A percentile compares a stretch with the other conserved stretches of the same genome.
Evolutionary conservation across 192 early-diverging fungal species (phyloP).

Genomic region (Mortierella alpina): DNA sequence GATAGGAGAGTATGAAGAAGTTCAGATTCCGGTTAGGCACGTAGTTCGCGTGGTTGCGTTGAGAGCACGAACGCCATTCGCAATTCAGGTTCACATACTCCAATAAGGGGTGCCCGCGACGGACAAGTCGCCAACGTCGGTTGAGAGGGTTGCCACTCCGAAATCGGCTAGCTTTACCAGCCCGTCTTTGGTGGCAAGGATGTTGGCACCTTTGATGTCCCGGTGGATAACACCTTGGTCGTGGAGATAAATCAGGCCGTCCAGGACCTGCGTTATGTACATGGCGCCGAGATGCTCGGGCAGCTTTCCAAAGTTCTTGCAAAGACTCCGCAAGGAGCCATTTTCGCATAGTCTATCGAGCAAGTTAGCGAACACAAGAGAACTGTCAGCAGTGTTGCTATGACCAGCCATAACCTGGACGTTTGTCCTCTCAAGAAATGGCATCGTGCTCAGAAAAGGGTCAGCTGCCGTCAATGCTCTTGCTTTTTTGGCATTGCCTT

Average conservation of each 20-base stretch:
- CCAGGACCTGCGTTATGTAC: slow-evolving; percentile 86
- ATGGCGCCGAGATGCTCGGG: slow-evolving; percentile 78
- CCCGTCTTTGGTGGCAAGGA: slow-evolving; percentile 76
- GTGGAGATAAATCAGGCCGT: slow-evolving; percentile 91
- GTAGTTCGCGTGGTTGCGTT: background rate
- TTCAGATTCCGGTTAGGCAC: background rate
- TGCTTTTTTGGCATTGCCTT: background rate
- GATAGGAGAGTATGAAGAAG: slow-evolving; percentile 5
- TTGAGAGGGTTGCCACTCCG: slow-evolving; percentile 77
- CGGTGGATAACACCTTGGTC: slow-evolving; percentile 87
- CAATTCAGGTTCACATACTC: slow-evolving; percentile 40
- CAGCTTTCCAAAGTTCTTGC: slow-evolving; percentile 78
- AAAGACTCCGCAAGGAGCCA: slow-evolving; percentile 75
- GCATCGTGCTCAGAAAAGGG: background rate
- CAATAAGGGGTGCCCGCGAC: slow-evolving; percentile 80
- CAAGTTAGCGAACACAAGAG: background rate
- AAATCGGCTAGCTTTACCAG: slow-evolving; percentile 83
- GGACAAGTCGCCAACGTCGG: slow-evolving; percentile 53
- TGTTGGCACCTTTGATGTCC: slow-evolving; percentile 91
- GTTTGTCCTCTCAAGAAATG: too few relatives aligned
- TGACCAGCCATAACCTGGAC: background rate
- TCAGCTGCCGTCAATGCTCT: background rate
- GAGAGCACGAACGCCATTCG: background rate
- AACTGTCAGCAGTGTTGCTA: background rate
- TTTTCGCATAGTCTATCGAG: slow-evolving; percentile 73